Conservation (phyloP, 2,329 filamentous ascomycete species). For the Cordyceps farinosa region DNA sequence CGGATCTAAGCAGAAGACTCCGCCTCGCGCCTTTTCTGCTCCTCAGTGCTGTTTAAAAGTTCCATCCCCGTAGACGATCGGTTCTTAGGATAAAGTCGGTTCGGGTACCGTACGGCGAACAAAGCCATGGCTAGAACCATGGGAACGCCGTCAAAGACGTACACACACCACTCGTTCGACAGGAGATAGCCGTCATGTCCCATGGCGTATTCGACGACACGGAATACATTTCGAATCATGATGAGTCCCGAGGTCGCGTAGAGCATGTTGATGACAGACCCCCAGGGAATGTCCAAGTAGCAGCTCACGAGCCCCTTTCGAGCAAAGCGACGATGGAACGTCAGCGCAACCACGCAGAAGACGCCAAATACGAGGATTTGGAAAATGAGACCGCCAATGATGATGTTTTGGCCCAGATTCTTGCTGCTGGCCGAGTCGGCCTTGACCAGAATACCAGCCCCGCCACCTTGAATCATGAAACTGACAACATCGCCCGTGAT, state of each 20-base stretch:
- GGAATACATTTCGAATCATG: constrained; percentile 40
- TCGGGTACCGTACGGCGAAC: constrained; percentile 24
- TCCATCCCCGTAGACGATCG: neutral
- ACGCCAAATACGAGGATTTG: constrained; percentile 53
- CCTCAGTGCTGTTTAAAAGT: neutral
- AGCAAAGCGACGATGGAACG: constrained; percentile 38
- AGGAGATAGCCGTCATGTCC: constrained; percentile 38
- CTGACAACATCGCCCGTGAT: constrained; percentile 30
- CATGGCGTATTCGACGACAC: constrained; percentile 44
- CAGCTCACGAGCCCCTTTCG: neutral
- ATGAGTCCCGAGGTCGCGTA: constrained; percentile 38
- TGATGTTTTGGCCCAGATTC: constrained; percentile 42
- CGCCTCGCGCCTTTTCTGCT: neutral
- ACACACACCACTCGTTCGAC: constrained; percentile 36
- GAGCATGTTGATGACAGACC: constrained; percentile 31
- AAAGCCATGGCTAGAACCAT: constrained; percentile 32
- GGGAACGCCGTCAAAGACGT: constrained; percentile 39
- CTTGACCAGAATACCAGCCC: constrained; percentile 28
- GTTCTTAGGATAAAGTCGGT: constrained; percentile 11
- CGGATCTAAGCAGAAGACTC: neutral
- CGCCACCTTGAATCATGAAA: constrained; percentile 30
- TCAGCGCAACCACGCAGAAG: constrained; percentile 44
- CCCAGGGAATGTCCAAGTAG: constrained; percentile 29
- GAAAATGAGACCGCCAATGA: constrained; percentile 51
- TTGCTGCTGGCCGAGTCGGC: constrained; percentile 22